A percentile compares a stretch with the other conserved stretches of the same genome.
Evolutionary conservation across 192 early-diverging fungal species (phyloP).

Genomic region (Umbelopsis sp.): DNA sequence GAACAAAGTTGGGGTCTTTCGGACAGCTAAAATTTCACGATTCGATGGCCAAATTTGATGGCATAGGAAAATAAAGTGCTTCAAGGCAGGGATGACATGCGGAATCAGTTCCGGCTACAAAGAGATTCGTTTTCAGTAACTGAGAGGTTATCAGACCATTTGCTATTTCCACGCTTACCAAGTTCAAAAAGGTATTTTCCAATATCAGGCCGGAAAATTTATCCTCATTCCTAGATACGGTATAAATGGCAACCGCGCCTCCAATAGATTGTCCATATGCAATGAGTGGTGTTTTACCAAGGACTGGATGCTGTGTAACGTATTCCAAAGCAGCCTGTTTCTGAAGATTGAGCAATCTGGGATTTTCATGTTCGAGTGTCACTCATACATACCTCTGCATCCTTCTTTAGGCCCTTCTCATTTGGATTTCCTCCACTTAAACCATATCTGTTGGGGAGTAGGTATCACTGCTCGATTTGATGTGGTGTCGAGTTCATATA

Average conservation of each 20-base stretch:
- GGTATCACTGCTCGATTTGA: no score
- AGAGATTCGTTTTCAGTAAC: background rate
- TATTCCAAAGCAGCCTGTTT: conserved; percentile 82
- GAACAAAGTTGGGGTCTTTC: conserved; percentile 75
- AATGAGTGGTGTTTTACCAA: conserved; percentile 77
- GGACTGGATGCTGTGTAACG: conserved; percentile 71
- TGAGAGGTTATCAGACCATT: background rate
- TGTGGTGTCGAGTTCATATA: background rate
- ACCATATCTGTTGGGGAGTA: conserved; percentile 66
- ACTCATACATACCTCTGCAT: conserved; percentile 72
- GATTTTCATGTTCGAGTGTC: background rate
- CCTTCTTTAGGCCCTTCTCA: conserved; percentile 87
- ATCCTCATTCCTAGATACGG: conserved; percentile 77
- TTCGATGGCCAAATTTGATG: conserved; percentile 92
- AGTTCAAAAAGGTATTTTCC: conserved; percentile 92
- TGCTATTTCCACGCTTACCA: conserved; percentile 52
- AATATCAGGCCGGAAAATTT: conserved; percentile 81
- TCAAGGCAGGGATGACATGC: conserved; percentile 75
- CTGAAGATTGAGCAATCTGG: background rate
- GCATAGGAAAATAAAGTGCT: conserved; percentile 73
- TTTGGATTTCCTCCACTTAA: conserved; percentile 81
- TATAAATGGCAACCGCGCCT: conserved; percentile 91
- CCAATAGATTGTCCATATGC: conserved; percentile 96
- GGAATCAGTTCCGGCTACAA: conserved; percentile 85
- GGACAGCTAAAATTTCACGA: conserved; percentile 63